Base-by-base conservation (phyloP, 352 stramenopile genomes). In the Pythium myriotylum region DNA sequence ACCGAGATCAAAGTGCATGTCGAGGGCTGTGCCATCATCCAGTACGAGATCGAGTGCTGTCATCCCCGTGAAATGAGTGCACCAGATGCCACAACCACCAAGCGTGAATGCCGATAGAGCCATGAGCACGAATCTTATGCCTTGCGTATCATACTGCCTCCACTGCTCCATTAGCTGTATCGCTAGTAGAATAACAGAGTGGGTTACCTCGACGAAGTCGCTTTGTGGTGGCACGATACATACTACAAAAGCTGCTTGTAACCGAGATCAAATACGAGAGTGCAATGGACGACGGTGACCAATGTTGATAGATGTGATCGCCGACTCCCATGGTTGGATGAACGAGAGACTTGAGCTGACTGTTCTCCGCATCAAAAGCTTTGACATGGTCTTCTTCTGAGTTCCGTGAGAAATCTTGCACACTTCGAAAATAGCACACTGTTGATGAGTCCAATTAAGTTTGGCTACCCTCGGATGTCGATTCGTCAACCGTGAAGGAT, bases 161-260 rank as follows among this genome's bases (percentile, higher is more conserved):
- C 80, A 89, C 62, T 88, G 81, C 56, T 89, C 79, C 79, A 89
- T 89, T 23, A 86, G 47, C 59, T 89, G 79, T 27, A 89, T 86
- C 7, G 77, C 79, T 88, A 51, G 19, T 16, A 2, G 43, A 41
- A 42, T 4, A 10, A 35, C 10, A 5, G 10, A 35, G 5, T 35
- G 29, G 5, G 29, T 35, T 10, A 35, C 29, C 10, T 5, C 5
- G 5, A 35, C 5, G 29, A 35, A 35, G 29, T 10, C 29, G 10
- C 27, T 19, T 37, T 20, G 33, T 2, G 16, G 41, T 77, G 23
- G 16, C 2, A 23, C 24, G 16, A 3, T 10, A 46, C 57, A 39
- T 53, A 89, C 77, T 89, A 62, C 80, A 87, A 41, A 84, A 89
- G 60, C 80, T 87, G 16, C 80, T 76, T 7, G 80, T 86, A 27